Evolutionary conservation across 306 rosid genomes (phyloP).

Genomic region (Vicia villosa): DNA sequence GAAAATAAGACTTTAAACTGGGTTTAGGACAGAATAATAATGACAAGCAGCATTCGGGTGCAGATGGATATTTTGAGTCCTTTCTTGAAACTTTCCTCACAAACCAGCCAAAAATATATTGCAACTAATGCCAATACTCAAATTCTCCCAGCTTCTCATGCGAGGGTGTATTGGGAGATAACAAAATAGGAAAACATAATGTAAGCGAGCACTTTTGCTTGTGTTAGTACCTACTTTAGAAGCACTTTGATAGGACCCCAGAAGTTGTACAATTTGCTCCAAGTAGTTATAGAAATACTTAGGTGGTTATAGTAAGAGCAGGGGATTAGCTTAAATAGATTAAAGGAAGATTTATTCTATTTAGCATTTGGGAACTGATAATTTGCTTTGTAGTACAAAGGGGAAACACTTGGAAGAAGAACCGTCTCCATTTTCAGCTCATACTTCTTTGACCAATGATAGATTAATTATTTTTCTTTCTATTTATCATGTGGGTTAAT

Average conservation of each 20-base stretch:
- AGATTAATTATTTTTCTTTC: neutral
- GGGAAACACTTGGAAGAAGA: slow-evolving; percentile 9
- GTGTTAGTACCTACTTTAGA: neutral
- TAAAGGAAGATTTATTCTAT: neutral
- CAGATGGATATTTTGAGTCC: slow-evolving; percentile 13
- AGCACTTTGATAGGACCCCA: slow-evolving; percentile 14
- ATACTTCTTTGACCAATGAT: neutral
- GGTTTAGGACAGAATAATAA: slow-evolving; percentile 27
- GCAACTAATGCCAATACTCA: slow-evolving; percentile 23
- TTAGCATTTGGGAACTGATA: slow-evolving; percentile 14
- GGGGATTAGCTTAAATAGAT: neutral
- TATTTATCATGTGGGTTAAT: neutral
- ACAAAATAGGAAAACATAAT: neutral
- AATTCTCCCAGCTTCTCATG: slow-evolving; percentile 2
- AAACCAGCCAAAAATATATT: neutral
- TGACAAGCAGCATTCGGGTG: slow-evolving; percentile 16
- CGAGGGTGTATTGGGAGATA: neutral
- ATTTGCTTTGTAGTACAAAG: slow-evolving; percentile 1
- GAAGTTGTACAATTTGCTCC: neutral
- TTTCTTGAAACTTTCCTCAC: slow-evolving; percentile 3
- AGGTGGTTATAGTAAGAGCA: neutral
- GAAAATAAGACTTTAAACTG: slow-evolving; percentile 17
- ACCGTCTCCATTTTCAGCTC: neutral
- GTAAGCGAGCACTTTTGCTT: neutral
- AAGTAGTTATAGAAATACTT: neutral